These are phyloP conservation scores for Lactuca sativa DNA, from an alignment of 129 eudicot species.

Conservation along the genomic window DNA sequence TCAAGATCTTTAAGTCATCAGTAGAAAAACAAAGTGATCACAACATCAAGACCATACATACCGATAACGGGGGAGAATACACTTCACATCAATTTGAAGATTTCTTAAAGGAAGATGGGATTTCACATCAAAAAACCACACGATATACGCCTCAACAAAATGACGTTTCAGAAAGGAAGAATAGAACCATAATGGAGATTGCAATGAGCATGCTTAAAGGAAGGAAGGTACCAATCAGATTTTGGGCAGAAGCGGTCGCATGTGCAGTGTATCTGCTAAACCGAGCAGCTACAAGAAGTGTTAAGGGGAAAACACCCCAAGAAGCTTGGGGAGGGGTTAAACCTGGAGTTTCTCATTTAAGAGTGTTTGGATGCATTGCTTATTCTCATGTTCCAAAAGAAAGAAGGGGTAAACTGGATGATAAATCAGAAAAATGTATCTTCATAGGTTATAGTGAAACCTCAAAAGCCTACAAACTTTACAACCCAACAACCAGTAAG, in stretches of 20 bases:
- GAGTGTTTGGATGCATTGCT: not conserved
- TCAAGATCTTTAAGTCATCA: too few species aligned
- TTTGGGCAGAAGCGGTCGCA: not conserved
- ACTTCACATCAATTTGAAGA: too few species aligned
- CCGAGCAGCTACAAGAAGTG: not conserved
- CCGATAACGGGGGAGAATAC: too few species aligned
- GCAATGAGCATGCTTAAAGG: too few species aligned
- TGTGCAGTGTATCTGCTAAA: not conserved
- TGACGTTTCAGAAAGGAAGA: too few species aligned
- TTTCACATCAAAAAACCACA: too few species aligned
- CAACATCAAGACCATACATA: too few species aligned
- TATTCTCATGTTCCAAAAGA: not conserved
- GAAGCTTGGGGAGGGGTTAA: conserved; percentile 10
- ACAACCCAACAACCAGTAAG: not conserved
- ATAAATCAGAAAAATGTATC: not conserved
- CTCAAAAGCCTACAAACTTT: not conserved
- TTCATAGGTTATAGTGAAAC: not conserved
- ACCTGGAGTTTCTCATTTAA: not conserved
- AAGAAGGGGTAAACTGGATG: not conserved
- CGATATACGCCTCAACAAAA: too few species aligned
- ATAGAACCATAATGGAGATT: too few species aligned
- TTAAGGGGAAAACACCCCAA: not conserved
- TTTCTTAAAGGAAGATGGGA: too few species aligned
- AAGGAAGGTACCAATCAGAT: not conserved
- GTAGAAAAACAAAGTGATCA: too few species aligned